Conservation (phyloP, 441 rosid genomes). For the Raphanus hybrid region DNA sequence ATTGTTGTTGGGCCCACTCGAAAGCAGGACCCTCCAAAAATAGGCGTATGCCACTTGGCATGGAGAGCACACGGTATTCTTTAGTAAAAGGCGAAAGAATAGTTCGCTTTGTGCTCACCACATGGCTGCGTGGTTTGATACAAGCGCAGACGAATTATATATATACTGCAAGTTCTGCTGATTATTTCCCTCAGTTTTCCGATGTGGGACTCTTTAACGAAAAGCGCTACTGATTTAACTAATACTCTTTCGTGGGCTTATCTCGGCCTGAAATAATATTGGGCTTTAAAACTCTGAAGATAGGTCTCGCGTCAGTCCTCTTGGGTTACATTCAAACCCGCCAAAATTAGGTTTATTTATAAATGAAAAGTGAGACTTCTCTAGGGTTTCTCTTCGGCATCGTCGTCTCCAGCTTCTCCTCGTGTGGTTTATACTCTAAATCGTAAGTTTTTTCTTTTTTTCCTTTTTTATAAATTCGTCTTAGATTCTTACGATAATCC, state of each 20-base stretch:
- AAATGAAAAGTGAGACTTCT: background rate
- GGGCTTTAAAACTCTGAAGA: background rate
- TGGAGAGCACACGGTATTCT: conserved; percentile 62
- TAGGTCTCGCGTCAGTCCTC: background rate
- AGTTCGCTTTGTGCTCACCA: conserved; percentile 67
- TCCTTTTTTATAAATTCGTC: background rate
- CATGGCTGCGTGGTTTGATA: conserved; percentile 48
- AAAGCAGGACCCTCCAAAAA: conserved; percentile 26
- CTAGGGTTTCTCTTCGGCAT: conserved; percentile 33
- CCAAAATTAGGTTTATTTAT: conserved; percentile 1
- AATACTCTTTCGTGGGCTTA: background rate
- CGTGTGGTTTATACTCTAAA: conserved; percentile 11
- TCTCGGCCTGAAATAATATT: background rate
- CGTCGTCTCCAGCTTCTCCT: conserved; percentile 23
- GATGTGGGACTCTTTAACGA: background rate
- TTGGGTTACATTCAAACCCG: conserved; percentile 7
- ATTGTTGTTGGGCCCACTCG: background rate
- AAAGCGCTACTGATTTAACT: background rate
- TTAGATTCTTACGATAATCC: background rate
- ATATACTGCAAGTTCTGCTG: background rate
- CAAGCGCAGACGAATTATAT: background rate
- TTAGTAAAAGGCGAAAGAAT: conserved; percentile 84
- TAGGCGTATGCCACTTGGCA: conserved; percentile 35
- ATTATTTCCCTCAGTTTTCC: background rate
- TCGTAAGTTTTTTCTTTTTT: conserved; percentile 26